These are phyloP conservation scores for Buddleja alternifolia DNA, from an alignment of 257 asterid species.

Conservation along the genomic window DNA sequence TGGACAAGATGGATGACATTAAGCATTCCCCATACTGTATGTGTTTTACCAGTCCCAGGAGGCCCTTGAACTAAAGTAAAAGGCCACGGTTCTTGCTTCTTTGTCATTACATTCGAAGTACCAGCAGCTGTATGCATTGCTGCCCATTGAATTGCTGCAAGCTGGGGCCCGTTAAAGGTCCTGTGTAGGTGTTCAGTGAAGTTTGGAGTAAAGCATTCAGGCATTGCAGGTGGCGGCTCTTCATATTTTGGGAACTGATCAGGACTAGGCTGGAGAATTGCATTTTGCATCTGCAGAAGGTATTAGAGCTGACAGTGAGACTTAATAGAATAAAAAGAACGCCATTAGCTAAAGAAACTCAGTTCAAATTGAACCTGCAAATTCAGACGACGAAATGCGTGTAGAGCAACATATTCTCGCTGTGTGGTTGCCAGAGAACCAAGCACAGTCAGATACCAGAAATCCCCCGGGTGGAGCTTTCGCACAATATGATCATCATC, in stretches of 20 bases:
- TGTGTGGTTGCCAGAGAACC: conserved; percentile 97
- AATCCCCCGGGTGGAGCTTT: conserved; percentile 86
- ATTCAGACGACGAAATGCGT: conserved; percentile 96
- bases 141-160: conserved; percentile 98
- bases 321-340: conserved; percentile 15
- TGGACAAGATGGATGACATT: conserved; percentile 98
- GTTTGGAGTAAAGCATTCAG: conserved; percentile 94
- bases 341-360: conserved; percentile 7
- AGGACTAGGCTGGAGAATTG: conserved; percentile 95
- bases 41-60: conserved; percentile 99
- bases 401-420: conserved; percentile 89
- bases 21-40: conserved; percentile 99
- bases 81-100: conserved; percentile 98
- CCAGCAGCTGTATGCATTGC: conserved; percentile 99
- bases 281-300: conserved; percentile 88
- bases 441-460: conserved; percentile 86
- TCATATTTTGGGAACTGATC: conserved; percentile 96
- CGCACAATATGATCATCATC: conserved; percentile 83
- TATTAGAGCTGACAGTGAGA: conserved; percentile 19
- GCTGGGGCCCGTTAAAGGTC: conserved; percentile 88
- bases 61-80: conserved; percentile 99
- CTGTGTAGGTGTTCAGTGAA: conserved; percentile 78
- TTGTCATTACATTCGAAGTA: conserved; percentile 70
- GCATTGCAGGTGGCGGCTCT: conserved; percentile 97
- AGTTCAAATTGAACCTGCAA: conserved; percentile 58